Evolutionary conservation across 495 filamentous ascomycete genomes (phyloP), one percentile per base, ranked within the genome.

Genomic region (Parathielavia appendiculata): DNA sequence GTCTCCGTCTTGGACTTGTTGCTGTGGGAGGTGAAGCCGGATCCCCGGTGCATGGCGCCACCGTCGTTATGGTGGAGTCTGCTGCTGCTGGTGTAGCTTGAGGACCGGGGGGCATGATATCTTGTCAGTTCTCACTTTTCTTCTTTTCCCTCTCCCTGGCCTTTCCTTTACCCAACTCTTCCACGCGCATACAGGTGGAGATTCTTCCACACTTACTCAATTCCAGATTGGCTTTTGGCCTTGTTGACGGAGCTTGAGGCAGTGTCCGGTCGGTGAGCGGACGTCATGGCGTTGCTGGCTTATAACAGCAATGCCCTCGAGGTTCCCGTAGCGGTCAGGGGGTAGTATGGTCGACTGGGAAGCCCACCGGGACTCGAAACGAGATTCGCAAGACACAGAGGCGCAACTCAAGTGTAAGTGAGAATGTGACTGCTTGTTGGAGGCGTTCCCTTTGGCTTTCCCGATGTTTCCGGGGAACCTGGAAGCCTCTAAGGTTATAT

Each of bases 111-210:
- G 32, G 11, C 0, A 5, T 14, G n/a, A 17, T 51, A 38, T 22
- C 48, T 38, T n/a, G 63, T 66, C 63, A 66, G 61, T 61, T 66
- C 51, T 63, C 63, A 63, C 43, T 60, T 60, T 26, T 22, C 35
- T 17, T 38, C 38, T 20, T 51, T 51, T 16, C 17, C n/a, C 17
- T 17, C 17, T 7, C 40, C 40, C 16, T 19, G 32, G 9, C 36
- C 53, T 57, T 38, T 19, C 38, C 56, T 57, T 35, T 16, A 4
- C 47, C 0, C 30, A 34, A 16, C 10, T 47, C 13, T 19, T 19
- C 35, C 48, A n/a, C 54, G 38, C 51, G 58, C 54, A 57, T 61
- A 38, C 32, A 30, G 38, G 14, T 41, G 44, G 45, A 34, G 40
- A 47, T 40, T 16, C 34, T 20, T 45, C 50, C 41, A 38, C 11